Base-by-base conservation (phyloP, 129 eudicot genomes). In the Saussurea involucrata region DNA sequence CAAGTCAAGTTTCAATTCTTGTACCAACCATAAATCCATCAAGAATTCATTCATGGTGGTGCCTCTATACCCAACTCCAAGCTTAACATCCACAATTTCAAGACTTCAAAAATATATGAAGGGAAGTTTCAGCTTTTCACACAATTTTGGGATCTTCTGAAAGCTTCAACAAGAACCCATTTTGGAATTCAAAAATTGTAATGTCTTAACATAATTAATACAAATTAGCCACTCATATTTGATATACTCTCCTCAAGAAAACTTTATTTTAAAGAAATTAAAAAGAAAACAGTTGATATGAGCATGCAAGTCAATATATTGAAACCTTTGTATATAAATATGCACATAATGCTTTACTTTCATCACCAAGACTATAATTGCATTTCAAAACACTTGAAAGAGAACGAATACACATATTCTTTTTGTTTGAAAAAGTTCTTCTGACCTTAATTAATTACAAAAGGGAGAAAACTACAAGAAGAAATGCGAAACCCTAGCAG, bases 401-500 rank as follows among this genome's bases (percentile, higher is more conserved):
- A 11, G 2, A 8, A 18, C 9, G 2, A 55, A 20, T 4, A 29
- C 63, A 60, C 0, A 5, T 15, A 11, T 10, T 36, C 1, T 34
- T 34, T 27, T 34, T 74, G 27, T 33, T 28, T 13, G 66, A 73
- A 13, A 25, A 13, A 15, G 1, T 9, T 71, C 8, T 46, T 71
- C 17, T 24, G 64, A 53, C 15, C 34, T 13, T 6, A 44, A 25
- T 5, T 12, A 34, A 29, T 34, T 74, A 33, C 24, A 42, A 44
- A 68, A 32, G 25, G n/a, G 66, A 17, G 8, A 68, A n/a, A 55
- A 13, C 8, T 25, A 79, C 0, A 4, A 63, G 17, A 34, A 22
- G 25, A 46, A 63, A 57, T 72, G 78, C 31, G 18, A 79, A 81
- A 81, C 85, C 85, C 81, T 81, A 75, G 73, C 20, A 64, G 9